Conservation (phyloP, 768 basidiomycete genomes). For the Amanita rubescens region DNA sequence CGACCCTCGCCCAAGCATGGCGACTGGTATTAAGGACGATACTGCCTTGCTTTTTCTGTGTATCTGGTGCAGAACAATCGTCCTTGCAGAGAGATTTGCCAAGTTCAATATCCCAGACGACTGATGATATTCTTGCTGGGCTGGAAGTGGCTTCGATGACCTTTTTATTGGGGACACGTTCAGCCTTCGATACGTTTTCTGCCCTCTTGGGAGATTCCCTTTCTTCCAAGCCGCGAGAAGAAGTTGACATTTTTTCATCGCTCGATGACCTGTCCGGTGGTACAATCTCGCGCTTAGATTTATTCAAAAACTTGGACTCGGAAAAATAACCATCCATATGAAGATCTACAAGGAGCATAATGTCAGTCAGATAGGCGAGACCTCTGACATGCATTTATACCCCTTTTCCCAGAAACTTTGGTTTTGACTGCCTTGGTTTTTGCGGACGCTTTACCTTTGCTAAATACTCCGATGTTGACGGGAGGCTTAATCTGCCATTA, state of each 20-base stretch:
- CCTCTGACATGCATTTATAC: constrained; percentile 5
- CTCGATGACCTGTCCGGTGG: background rate
- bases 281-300: background rate
- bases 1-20: constrained; percentile 5
- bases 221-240: background rate
- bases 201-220: background rate
- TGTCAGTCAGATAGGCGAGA: background rate
- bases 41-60: background rate
- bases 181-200: background rate
- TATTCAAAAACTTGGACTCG: constrained; percentile 39
- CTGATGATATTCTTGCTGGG: constrained; percentile 10
- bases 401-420: constrained; percentile 17
- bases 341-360: background rate
- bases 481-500: constrained; percentile 34
- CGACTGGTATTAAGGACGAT: constrained; percentile 5
- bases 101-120: constrained; percentile 27
- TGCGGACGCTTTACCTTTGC: constrained; percentile 55
- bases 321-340: constrained; percentile 28
- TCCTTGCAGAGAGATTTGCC: constrained; percentile 4
- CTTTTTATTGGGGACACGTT: background rate
- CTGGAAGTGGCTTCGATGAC: too few species aligned
- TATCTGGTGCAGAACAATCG: background rate
- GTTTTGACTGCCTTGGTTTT: constrained; percentile 24
- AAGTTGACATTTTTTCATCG: background rate
- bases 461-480: constrained; percentile 48